phyloP scores from a whole-genome alignment of 2,329 filamentous ascomycete genomes.

The Curvularia eragrostidis region DNA sequence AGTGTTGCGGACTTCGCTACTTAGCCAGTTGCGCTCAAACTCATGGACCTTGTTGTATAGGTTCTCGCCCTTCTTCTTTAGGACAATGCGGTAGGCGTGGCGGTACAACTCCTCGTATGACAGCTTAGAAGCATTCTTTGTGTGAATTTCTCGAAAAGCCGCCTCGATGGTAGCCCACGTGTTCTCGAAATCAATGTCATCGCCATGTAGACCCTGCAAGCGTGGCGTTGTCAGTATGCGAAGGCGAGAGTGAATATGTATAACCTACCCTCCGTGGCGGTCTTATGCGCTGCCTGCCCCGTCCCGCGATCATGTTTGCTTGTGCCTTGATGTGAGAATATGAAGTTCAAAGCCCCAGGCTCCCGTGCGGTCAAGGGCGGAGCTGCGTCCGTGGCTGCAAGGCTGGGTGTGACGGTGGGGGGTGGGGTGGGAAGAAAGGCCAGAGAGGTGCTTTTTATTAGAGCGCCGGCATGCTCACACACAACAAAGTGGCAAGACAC shows the following conservation, averaged over 20 bases:
- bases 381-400: conserved; percentile 3
- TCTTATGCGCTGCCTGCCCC: conserved; percentile 68
- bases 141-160: conserved; percentile 87
- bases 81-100: conserved; percentile 89
- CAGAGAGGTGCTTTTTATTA: background rate
- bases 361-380: conserved; percentile 4
- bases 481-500: background rate
- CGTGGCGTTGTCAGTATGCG: conserved; percentile 21
- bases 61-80: conserved; percentile 82
- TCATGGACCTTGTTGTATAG: conserved; percentile 81
- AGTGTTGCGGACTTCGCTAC: conserved; percentile 71
- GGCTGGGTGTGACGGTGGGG: background rate
- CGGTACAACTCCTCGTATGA: conserved; percentile 97
- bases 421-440: background rate
- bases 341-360: background rate
- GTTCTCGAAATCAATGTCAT: conserved; percentile 79
- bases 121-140: conserved; percentile 84
- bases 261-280: conserved; percentile 71
- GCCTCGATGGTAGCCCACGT: conserved; percentile 79
- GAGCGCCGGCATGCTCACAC: background rate
- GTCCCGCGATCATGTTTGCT: conserved; percentile 58
- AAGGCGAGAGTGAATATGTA: conserved; percentile 3
- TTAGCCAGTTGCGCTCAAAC: conserved; percentile 84
- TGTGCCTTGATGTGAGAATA: conserved; percentile 1
- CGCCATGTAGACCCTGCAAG: conserved; percentile 63